Base-by-base conservation (phyloP, 2,329 filamentous ascomycete genomes). In the Exophiala sp. region DNA sequence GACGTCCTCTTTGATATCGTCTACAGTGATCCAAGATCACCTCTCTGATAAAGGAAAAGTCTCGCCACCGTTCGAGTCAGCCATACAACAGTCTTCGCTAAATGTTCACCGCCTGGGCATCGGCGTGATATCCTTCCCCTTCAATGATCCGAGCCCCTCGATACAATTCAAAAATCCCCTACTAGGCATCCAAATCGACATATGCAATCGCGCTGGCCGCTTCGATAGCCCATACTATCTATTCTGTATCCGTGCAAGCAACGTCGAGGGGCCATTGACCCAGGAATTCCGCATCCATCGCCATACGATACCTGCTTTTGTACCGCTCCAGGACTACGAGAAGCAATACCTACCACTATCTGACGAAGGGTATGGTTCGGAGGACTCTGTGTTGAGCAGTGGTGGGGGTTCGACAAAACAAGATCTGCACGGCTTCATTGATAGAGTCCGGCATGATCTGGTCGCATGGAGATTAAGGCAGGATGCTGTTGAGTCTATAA, bases 291-390 rank as follows among this genome's bases (percentile, higher is more conserved):
- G 62, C 2, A 67, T 77, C 5, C 66, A 76, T 54, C 65, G 69
- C 11, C 74, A 76, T 61, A 76, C 74, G 0, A 69, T 76, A n/a
- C 74, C 74, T 4, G 64, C 68, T 0, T 73, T 75, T 49, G 73
- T 77, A 14, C 66, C 73, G 0, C 52, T 76, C 8, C 55, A 67
- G 8, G 67, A 66, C 33, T 61, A 76, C 8, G 71, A 71, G 58
- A 55, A 64, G 12, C 58, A 61, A 11, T 75, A 72, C 58, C 65
- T 75, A 1, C 61, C 66, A 5, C 18, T 57, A 4, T 55, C 63
- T 1, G 56, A 54, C 3, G 59, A 62, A 24, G 54, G 50, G 3
- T 58, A 54, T 21, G 57, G 54, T 9, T 50, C 51, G 29, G 47
- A 47, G 10, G 51, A 58, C 12, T 55, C 53, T 21, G n/a, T 38